phyloP scores from a whole-genome alignment of 345 rosid species.

The Camelina sativa region DNA sequence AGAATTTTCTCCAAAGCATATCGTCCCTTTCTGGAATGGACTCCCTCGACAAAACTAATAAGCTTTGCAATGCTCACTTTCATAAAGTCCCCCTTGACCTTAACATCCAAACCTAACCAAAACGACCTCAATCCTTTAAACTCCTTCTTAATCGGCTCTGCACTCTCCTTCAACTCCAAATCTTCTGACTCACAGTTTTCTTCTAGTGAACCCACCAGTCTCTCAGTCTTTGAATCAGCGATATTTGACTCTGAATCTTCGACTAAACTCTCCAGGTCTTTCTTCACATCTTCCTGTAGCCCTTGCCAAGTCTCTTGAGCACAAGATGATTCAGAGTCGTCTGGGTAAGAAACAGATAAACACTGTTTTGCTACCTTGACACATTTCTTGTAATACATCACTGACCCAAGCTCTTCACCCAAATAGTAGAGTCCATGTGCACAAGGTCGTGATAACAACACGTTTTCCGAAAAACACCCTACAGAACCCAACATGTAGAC shows the following conservation, averaged over 20 bases:
- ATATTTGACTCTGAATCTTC: neutral
- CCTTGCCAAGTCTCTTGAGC: neutral
- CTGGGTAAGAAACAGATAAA: neutral
- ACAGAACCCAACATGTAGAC: constrained; percentile 19
- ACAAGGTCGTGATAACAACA: neutral
- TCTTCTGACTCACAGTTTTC: neutral
- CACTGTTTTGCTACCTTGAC: neutral
- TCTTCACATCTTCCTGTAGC: neutral
- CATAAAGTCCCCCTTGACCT: constrained; percentile 25
- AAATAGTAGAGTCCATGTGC: neutral
- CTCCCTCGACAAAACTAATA: neutral
- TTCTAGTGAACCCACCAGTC: neutral
- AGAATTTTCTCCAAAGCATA: constrained; percentile 20
- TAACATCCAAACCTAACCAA: constrained; percentile 34
- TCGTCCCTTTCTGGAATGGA: neutral
- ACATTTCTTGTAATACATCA: constrained; percentile 10
- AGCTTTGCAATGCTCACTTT: constrained; percentile 27
- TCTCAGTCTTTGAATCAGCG: neutral
- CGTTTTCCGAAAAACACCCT: neutral
- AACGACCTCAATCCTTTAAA: neutral
- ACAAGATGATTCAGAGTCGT: neutral
- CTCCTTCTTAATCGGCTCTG: neutral
- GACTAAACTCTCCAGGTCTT: neutral
- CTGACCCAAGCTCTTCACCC: neutral
- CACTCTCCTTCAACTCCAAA: neutral